Base-by-base conservation (phyloP, 1,139 yeast species). In the Sugiyamaella novakii region DNA sequence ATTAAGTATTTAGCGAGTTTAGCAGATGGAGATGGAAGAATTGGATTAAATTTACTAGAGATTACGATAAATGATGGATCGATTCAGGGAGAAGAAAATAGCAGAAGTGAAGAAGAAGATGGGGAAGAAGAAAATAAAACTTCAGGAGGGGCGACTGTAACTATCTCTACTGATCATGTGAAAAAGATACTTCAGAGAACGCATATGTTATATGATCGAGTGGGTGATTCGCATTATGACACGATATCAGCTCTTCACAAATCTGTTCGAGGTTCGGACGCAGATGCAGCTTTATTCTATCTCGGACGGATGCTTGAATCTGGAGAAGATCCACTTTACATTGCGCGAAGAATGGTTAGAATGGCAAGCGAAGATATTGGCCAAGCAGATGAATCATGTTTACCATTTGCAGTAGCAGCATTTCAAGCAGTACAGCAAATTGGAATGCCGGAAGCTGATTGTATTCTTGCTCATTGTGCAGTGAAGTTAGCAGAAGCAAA, bases 401-500 rank as follows among this genome's bases (percentile, higher is more conserved):
- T 94, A 36, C 96, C 98, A 1, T 83, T 92, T 68, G 92, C 95
- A 1, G 77, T 87, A 1, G 83, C 97, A 0, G 80, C 95, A 0
- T 87, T 85, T 63, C 88, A 87, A 45, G 91, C 97, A 0, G 81
- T 87, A 3, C 94, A 88, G 68, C 88, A 86, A 67, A 77, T 92
- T n/a, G 99, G 99, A 0, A 76, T 92, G 78, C 99, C 99, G 0
- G 98, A 94, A 63, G 95, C 95, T 1, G 97, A 92, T 63, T 75
- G 87, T 29, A 81, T 89, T 2, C 70, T 92, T 42, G 98, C 92
- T 0, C 98, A 92, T 59, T 88, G 97, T 66, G 91, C 95, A 1
- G 89, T 86, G 27, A 86, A 89, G 57, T 71, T 92, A 24, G 95
- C 98, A 0, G 71, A 81, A 49, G 95, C 98, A 0, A 81, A 83